Evolutionary conservation across 148 eudicot species (phyloP), one percentile per base, ranked within the genome.

Genomic region (Spergularia marina): DNA sequence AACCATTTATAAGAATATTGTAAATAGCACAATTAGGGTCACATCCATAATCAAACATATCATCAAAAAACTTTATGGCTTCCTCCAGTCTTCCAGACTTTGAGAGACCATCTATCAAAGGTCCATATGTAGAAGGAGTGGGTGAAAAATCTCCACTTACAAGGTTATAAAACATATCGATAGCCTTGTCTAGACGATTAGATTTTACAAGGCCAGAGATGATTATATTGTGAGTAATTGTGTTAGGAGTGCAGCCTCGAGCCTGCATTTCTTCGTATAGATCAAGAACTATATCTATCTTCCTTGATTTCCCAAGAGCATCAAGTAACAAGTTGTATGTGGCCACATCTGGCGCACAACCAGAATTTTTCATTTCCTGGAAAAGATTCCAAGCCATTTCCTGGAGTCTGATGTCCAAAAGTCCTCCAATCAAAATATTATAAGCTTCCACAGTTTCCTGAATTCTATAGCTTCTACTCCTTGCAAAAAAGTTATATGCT

Each of bases 81-180:
- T 90, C 91, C 39, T 92, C 94, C 71, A 95, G 73, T 76, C 89
- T 86, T 77, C 89, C 88, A 53, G 84, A 72, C 85, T 92, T 95
- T 55, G 86, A 73, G 73, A 95, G 92, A 62, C 97, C 97, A 74
- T 95, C 97, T 66, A 95, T 83, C 63, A 95, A 82, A 70, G 98
- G 98, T 40, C 98, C 98, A 70, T 90, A 95, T 21, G 98, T 92
- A 79, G 90, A 85, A 68, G 96, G 92, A 39, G 98, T 95, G 57
- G 98, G 98, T 67, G 79, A 77, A 76, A 95, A 95, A 74, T 83
- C 98, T 53, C 87, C 84, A 76, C 96, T 90, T 14, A 95, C 73
- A 72, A 95, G 94, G 76, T 86, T 87, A 71, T 89, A 95, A 76
- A 90, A 95, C 66, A 88, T 66, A 86, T 90, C 92, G 53, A 92